Evolutionary conservation across 192 early-diverging fungal species (phyloP), one percentile per base, ranked within the genome.

Genomic region (Phlyctochytrium bullatum): DNA sequence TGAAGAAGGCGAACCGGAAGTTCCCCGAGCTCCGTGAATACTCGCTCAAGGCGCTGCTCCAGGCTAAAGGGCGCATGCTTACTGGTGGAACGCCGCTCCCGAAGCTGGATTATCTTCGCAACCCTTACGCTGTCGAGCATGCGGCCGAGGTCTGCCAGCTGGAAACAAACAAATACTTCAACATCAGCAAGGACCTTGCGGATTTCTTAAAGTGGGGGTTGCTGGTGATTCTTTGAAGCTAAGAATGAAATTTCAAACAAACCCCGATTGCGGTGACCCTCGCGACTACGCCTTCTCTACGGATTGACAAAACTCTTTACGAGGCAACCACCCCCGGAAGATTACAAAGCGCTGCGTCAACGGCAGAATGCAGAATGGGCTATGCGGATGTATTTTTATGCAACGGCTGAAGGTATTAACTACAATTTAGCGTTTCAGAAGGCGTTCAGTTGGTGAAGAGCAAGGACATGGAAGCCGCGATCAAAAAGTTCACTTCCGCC

Each of bases 401-500:
- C 25, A n/a, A 30, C 10, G 27, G 53, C 10, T 58, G 25, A 16
- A 31, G 29, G 20, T 56, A 53, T 14, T 24, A 25, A 23, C 24
- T 10, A 2, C 17, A 24, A 0, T 20, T 31, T 17, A 73, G 73
- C 14, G 71, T 66, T n/a, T 47, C 61, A 28, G 61, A 75, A 32
- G 73, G 73, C 28, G 66, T 75, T 25, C 27, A 23, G 30, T 27
- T 59, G 10, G 34, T 60, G 24, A 62, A 75, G 53, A 47, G 59
- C 3, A 75, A 75, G 53, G 30, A 68, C 2, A 29, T 36, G 17
- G 47, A n/a, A 3, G 52, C 54, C 14, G 73, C 73, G 3, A 75
- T 75, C 20, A 17, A 23, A 51, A 59, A 67, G 24, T 75, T 69
- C 52, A 61, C 68, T 3, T n/a, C 32, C 20, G 73, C 73, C 3